Conservation (phyloP, 495 filamentous ascomycete genomes). For the Lindgomyces ingoldianus region DNA sequence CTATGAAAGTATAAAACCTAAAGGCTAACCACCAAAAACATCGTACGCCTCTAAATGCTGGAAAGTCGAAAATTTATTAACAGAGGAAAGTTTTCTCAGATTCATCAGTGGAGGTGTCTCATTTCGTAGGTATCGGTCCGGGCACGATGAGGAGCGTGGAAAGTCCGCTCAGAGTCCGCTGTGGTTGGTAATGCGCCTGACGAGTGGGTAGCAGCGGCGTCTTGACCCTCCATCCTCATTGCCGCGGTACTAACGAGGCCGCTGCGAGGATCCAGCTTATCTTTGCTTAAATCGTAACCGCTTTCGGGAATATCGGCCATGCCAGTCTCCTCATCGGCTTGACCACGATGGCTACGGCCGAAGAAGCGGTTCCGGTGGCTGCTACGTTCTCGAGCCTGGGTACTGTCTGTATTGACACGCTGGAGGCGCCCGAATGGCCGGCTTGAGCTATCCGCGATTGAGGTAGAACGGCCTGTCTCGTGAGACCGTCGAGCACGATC, state of each 20-base stretch:
- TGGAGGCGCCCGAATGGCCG: conserved; percentile 29
- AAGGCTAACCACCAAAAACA: not conserved
- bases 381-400: conserved; percentile 22
- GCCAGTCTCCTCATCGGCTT: conserved; percentile 41
- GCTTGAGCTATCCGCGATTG: conserved; percentile 17
- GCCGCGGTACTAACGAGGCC: conserved; percentile 40
- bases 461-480: conserved; percentile 38
- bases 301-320: conserved; percentile 45
- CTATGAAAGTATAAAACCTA: no score
- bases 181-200: conserved; percentile 21
- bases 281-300: conserved; percentile 12
- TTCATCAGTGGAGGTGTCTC: conserved; percentile 33
- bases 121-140: conserved; percentile 43
- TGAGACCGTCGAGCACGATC: conserved; percentile 32
- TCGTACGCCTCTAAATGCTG: conserved; percentile 18
- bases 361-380: conserved; percentile 48
- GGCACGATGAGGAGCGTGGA: conserved; percentile 26
- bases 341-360: conserved; percentile 34
- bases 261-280: conserved; percentile 40
- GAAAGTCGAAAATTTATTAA: no score
- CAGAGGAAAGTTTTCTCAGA: conserved; percentile 8
- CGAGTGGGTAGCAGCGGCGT: conserved; percentile 7
- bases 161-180: conserved; percentile 4
- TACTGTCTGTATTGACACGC: conserved; percentile 35
- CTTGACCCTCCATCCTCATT: conserved; percentile 34